Conservation (phyloP, 2,329 filamentous ascomycete species). For the Aureobasidium sp. region DNA sequence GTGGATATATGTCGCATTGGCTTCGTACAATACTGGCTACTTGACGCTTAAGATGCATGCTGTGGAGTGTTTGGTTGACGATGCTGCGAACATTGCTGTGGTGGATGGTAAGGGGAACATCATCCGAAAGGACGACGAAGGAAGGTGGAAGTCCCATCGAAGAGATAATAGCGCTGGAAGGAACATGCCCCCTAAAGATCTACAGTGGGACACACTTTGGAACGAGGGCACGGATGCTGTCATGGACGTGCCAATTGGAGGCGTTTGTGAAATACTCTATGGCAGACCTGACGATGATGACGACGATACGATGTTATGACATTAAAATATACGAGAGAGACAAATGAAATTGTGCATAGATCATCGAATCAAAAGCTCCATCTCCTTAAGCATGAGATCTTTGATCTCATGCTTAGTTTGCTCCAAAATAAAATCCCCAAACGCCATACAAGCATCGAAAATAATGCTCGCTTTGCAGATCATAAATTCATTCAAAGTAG, state of each 20-base stretch:
- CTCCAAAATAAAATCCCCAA: too few species aligned
- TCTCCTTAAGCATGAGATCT: not conserved
- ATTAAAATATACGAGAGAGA: not conserved
- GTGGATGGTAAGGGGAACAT: conserved; percentile 65
- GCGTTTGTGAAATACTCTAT: conserved; percentile 91
- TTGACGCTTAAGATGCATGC: conserved; percentile 72
- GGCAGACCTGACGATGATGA: conserved; percentile 41
- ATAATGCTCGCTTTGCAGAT: not conserved
- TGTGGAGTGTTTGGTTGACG: conserved; percentile 87
- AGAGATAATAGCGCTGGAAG: conserved; percentile 21
- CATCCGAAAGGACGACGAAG: conserved; percentile 25
- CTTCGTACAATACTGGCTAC: conserved; percentile 82
- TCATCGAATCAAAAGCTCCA: not conserved
- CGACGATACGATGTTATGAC: conserved; percentile 3
- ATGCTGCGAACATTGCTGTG: conserved; percentile 76
- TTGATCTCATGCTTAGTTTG: not conserved
- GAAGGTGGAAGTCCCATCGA: conserved; percentile 19
- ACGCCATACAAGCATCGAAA: not conserved
- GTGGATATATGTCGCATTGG: conserved; percentile 91
- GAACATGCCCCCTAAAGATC: conserved; percentile 29
- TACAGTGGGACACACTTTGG: conserved; percentile 79
- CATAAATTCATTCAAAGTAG: not conserved
- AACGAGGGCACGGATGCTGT: conserved; percentile 91
- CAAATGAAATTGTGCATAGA: not conserved
- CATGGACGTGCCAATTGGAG: conserved; percentile 91